Percentiles rank a stretch among this genome's conserved stretches.
These are phyloP conservation scores for Penicillium subrubescens DNA, from an alignment of 495 filamentous ascomycete genomes.

Conservation along the genomic window DNA sequence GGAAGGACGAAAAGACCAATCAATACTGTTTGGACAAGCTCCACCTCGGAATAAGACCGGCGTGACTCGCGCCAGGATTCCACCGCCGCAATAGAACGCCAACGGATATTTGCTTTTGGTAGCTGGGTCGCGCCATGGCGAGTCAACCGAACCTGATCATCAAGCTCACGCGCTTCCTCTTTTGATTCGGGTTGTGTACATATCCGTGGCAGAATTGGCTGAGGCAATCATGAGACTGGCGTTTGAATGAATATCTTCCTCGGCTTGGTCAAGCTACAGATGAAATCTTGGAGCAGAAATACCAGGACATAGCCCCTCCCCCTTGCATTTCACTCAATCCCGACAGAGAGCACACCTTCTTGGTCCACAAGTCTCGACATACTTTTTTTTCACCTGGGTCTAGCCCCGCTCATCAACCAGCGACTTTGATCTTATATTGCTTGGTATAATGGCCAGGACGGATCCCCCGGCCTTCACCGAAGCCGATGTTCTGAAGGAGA, in stretches of 20 bases:
- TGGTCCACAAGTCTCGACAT: background rate
- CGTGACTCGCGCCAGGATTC: slow-evolving; percentile 17
- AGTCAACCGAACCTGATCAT: background rate
- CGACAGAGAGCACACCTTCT: background rate
- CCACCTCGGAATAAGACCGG: slow-evolving; percentile 1
- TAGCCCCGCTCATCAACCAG: background rate
- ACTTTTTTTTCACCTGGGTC: background rate
- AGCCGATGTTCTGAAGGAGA: slow-evolving; percentile 17
- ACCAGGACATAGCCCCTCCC: slow-evolving; percentile 8
- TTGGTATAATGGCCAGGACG: slow-evolving; percentile 4
- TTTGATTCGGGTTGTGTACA: slow-evolving; percentile 13
- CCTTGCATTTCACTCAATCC: background rate
- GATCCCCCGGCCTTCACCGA: slow-evolving; percentile 3
- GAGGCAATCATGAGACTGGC: background rate
- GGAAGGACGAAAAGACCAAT: background rate
- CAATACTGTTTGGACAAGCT: background rate
- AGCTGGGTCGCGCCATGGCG: background rate
- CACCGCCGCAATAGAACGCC: slow-evolving; percentile 2
- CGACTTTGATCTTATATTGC: background rate
- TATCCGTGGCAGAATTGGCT: slow-evolving; percentile 27
- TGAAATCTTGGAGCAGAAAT: slow-evolving; percentile 13
- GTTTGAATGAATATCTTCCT: background rate
- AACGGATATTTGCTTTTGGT: slow-evolving; percentile 10
- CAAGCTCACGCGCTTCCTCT: slow-evolving; percentile 9
- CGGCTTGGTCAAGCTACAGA: background rate